A percentile compares a stretch with the other conserved stretches of the same genome.
Conservation (phyloP, 805 yeast species). For the Myxozyma sirexii region DNA sequence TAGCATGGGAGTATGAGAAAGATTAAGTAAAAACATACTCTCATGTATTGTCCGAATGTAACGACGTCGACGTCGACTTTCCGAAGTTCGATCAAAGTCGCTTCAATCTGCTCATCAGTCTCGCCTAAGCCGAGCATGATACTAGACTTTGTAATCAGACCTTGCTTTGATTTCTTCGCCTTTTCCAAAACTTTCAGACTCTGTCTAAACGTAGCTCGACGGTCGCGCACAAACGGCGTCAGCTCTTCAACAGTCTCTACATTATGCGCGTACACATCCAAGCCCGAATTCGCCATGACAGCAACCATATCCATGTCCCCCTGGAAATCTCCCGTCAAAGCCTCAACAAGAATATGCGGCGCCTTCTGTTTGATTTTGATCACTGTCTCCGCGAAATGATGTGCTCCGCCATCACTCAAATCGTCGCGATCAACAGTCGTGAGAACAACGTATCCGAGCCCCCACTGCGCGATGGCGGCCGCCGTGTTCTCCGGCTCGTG, state of each 20-base stretch:
- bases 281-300: conserved; percentile 77
- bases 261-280: conserved; percentile 97
- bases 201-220: conserved; percentile 94
- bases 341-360: conserved; percentile 89
- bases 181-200: conserved; percentile 72
- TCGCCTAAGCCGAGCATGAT: conserved; percentile 97
- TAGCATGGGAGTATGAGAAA: no score
- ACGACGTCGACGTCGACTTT: conserved; percentile 84
- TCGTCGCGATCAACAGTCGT: conserved; percentile 99
- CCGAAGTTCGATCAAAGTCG: conserved; percentile 76
- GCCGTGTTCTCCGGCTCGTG: conserved; percentile 98
- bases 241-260: conserved; percentile 93
- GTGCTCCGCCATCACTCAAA: conserved; percentile 87
- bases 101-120: conserved; percentile 82
- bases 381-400: conserved; percentile 88
- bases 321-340: conserved; percentile 90
- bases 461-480: conserved; percentile 96
- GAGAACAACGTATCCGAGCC: conserved; percentile 93
- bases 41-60: conserved; percentile 88
- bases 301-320: conserved; percentile 84
- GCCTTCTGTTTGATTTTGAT: conserved; percentile 80
- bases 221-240: conserved; percentile 93
- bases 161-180: conserved; percentile 78
- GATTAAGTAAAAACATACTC: conserved; percentile 7
- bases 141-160: conserved; percentile 87